These are phyloP conservation scores for Leccinum variabile DNA, from an alignment of 1,284 basidiomycete genomes.

Conservation along the genomic window DNA sequence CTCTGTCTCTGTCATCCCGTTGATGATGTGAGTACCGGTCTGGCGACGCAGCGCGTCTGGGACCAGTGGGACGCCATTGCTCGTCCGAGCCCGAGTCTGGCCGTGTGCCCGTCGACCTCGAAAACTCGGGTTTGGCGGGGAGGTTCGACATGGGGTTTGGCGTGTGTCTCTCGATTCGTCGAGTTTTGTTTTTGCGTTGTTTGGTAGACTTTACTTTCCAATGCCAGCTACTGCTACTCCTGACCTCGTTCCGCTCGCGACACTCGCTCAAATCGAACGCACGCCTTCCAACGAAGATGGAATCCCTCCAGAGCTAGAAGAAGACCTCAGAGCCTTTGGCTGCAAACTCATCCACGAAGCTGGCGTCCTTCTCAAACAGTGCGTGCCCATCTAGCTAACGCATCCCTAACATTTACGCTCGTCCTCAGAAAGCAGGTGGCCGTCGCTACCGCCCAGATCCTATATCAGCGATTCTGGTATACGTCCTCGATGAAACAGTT, in stretches of 20 bases:
- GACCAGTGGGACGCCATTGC: slow-evolving; percentile 21
- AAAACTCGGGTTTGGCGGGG: slow-evolving; percentile 36
- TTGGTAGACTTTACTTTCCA: slow-evolving; percentile 20
- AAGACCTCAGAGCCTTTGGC: slow-evolving; percentile 83
- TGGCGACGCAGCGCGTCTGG: slow-evolving; percentile 23
- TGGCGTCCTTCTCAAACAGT: slow-evolving; percentile 88
- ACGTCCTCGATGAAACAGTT: slow-evolving; percentile 94
- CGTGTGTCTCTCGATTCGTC: not conserved
- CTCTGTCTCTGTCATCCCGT: slow-evolving; percentile 30
- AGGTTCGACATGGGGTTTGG: slow-evolving; percentile 32
- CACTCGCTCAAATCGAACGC: slow-evolving; percentile 70
- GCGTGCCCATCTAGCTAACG: slow-evolving; percentile 35
- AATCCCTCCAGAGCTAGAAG: slow-evolving; percentile 77
- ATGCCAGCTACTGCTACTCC: slow-evolving; percentile 40
- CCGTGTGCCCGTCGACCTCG: slow-evolving; percentile 21
- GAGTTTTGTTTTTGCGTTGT: slow-evolving; percentile 16
- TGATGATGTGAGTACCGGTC: slow-evolving; percentile 26
- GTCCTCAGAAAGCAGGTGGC: slow-evolving; percentile 87
- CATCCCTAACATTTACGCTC: slow-evolving; percentile 2
- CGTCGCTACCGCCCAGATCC: slow-evolving; percentile 92
- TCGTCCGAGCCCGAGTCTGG: slow-evolving; percentile 27
- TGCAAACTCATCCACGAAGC: slow-evolving; percentile 95
- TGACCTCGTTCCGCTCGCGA: slow-evolving; percentile 82
- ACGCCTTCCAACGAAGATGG: slow-evolving; percentile 86
- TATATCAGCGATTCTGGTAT: slow-evolving; percentile 97